Conservation (phyloP, 2,329 filamentous ascomycete genomes). For the Botrytis porri region DNA sequence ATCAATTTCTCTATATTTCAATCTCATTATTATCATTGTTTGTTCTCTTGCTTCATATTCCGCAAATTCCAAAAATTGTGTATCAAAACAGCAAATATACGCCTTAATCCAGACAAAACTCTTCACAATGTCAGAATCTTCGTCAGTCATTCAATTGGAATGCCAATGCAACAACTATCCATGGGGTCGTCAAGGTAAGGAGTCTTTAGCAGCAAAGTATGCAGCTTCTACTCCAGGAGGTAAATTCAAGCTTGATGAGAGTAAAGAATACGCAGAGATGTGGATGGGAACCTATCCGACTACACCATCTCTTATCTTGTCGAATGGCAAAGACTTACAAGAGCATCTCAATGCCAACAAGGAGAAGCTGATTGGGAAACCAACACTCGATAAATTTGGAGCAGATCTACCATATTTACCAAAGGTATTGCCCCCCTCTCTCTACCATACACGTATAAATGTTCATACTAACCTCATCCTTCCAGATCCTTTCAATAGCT, state of each 20-base stretch:
- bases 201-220: constrained; percentile 63
- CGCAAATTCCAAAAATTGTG: neutral
- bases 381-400: constrained; percentile 59
- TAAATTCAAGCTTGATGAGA: constrained; percentile 61
- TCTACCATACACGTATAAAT: constrained; percentile 15
- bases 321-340: constrained; percentile 61
- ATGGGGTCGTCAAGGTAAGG: constrained; percentile 67
- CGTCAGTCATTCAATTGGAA: constrained; percentile 50
- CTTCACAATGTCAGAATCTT: constrained; percentile 19
- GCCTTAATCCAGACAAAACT: too few relatives aligned
- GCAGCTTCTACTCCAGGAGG: constrained; percentile 63
- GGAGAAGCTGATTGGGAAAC: constrained; percentile 60
- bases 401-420: constrained; percentile 68
- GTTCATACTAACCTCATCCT: neutral
- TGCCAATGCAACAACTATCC: constrained; percentile 49
- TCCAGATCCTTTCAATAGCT: constrained; percentile 65
- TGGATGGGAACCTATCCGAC: constrained; percentile 65
- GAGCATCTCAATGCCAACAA: constrained; percentile 61
- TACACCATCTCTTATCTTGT: constrained; percentile 61
- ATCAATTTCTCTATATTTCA: neutral
- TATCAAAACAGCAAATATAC: neutral
- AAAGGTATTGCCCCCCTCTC: constrained; percentile 47
- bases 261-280: constrained; percentile 58
- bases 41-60: neutral
- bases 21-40: neutral